Evolutionary conservation across 306 rosid genomes (phyloP).

Genomic region (Hippophae tibetana): DNA sequence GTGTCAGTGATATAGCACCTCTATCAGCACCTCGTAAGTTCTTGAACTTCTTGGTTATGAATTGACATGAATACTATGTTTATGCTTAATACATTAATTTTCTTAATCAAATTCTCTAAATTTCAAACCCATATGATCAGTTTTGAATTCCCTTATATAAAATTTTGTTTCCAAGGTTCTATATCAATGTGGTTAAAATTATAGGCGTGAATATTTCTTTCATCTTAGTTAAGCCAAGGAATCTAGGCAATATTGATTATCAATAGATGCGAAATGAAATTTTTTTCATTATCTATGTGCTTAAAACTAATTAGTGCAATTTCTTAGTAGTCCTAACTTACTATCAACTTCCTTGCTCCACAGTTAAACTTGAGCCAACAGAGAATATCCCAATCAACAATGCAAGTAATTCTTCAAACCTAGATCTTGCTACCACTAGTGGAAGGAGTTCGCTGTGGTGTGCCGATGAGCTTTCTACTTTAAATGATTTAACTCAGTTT

Average conservation of each 20-base stretch:
- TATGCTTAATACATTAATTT: background rate
- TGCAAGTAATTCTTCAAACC: constrained; percentile 8
- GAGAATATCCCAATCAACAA: constrained; percentile 9
- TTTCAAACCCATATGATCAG: too few relatives aligned
- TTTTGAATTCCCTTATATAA: too few relatives aligned
- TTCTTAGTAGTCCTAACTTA: too few relatives aligned
- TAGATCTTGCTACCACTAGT: constrained; percentile 14
- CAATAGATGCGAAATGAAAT: too few relatives aligned
- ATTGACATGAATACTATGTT: background rate
- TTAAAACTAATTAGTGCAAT: too few relatives aligned
- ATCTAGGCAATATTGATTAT: too few relatives aligned
- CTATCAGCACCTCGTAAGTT: constrained; percentile 22
- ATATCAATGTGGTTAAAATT: too few relatives aligned
- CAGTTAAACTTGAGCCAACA: constrained; percentile 12
- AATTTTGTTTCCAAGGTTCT: too few relatives aligned
- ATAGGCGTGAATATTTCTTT: too few relatives aligned
- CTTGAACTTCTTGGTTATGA: background rate
- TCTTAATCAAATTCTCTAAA: too few relatives aligned
- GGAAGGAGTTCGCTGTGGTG: constrained; percentile 17
- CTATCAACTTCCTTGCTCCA: background rate
- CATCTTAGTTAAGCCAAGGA: too few relatives aligned
- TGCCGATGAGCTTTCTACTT: constrained; percentile 17
- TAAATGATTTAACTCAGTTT: constrained; percentile 4
- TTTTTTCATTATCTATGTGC: too few relatives aligned
- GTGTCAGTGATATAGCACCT: constrained; percentile 12